These are phyloP conservation scores for Protomyces inouyei DNA, from an alignment of 1,139 yeast species.

Conservation along the genomic window DNA sequence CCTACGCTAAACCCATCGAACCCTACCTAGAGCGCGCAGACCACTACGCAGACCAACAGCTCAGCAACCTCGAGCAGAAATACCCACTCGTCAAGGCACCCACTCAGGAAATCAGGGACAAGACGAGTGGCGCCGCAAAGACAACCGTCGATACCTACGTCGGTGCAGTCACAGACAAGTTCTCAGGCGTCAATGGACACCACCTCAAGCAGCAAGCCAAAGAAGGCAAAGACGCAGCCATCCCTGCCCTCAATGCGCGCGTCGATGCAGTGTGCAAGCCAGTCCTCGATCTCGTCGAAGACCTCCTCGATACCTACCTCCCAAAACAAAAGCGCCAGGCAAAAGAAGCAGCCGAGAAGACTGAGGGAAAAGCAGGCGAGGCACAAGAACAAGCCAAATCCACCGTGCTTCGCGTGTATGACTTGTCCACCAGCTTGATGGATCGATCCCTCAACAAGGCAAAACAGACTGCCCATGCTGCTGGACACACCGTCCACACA, in stretches of 20 bases:
- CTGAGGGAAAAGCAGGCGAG: not conserved
- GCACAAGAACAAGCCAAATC: not conserved
- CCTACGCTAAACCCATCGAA: conserved; percentile 16
- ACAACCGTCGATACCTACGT: conserved; percentile 25
- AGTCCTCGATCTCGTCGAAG: conserved; percentile 15
- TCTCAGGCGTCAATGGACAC: conserved; percentile 9
- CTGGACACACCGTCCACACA: not conserved
- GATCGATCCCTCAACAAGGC: conserved; percentile 18
- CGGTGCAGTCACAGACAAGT: conserved; percentile 19
- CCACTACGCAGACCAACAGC: conserved; percentile 17
- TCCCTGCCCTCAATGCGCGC: not conserved
- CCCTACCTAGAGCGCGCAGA: conserved; percentile 23
- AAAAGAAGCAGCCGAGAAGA: not conserved
- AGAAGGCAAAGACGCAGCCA: not conserved
- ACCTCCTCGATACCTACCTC: conserved; percentile 20
- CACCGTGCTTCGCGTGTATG: conserved; percentile 9
- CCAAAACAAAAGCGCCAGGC: conserved; percentile 11
- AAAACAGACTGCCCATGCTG: not conserved
- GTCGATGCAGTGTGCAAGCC: conserved; percentile 14
- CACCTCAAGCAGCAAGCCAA: conserved; percentile 6
- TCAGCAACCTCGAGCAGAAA: conserved; percentile 13
- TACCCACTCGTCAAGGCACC: conserved; percentile 24
- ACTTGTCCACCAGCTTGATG: conserved; percentile 1
- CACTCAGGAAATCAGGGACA: conserved; percentile 18
- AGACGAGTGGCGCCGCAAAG: conserved; percentile 26